Conservation (phyloP, 202 grass and related monocot species). For the Eragrostis tef region DNA sequence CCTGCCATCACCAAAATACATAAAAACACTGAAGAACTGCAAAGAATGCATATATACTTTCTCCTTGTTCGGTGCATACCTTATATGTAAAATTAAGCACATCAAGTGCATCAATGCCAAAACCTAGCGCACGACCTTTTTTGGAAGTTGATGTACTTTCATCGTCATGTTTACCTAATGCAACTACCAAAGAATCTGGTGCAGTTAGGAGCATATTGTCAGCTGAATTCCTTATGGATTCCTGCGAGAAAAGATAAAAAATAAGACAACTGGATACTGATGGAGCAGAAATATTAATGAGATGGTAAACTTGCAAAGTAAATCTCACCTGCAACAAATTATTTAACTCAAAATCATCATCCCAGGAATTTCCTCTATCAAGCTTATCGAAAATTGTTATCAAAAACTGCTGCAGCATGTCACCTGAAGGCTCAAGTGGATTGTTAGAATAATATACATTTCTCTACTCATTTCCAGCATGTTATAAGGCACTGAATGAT, state of each 20-base stretch:
- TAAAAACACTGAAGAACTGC: conserved; percentile 17
- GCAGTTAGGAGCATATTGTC: conserved; percentile 77
- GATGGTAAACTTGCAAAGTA: conserved; percentile 29
- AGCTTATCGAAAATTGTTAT: conserved; percentile 83
- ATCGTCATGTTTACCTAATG: conserved; percentile 61
- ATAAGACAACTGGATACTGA: conserved; percentile 38
- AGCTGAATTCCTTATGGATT: conserved; percentile 90
- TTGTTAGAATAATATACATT: conserved; percentile 31
- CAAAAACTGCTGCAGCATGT: conserved; percentile 94
- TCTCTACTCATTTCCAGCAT: not conserved
- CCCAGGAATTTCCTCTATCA: conserved; percentile 84
- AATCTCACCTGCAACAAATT: conserved; percentile 80
- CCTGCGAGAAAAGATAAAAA: conserved; percentile 55
- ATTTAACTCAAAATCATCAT: conserved; percentile 97
- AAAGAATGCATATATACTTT: conserved; percentile 31
- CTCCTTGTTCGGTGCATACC: conserved; percentile 53
- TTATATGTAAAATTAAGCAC: conserved; percentile 87
- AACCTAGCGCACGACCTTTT: conserved; percentile 62
- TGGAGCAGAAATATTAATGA: conserved; percentile 32
- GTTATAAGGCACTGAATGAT: not conserved
- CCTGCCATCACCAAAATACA: conserved; percentile 58
- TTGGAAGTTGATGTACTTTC: conserved; percentile 56
- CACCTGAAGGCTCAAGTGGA: conserved; percentile 64
- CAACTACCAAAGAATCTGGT: conserved; percentile 83
- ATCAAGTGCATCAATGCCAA: conserved; percentile 86